Evolutionary conservation across 192 early-diverging fungal genomes (phyloP), one percentile per base, ranked within the genome.

Genomic region (Entomortierella lignicola): DNA sequence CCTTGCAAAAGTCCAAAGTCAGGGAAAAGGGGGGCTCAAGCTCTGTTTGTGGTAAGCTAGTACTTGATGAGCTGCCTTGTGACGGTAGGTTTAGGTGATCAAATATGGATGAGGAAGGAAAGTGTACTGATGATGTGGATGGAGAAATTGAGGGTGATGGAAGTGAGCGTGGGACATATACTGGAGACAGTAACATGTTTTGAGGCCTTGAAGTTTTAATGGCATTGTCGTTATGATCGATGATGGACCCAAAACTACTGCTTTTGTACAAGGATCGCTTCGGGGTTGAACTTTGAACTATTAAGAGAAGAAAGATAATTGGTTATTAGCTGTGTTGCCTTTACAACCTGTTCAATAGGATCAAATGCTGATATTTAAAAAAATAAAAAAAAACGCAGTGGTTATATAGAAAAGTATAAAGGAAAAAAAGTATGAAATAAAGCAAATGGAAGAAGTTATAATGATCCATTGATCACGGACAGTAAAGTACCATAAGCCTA

Each of bases 1-100:
- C 10, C 34, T 61, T 72, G 32, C 48, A 73, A 3, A 48, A 52
- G 15, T 69, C 70, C 37, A 73, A 15, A 42, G 12, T 57, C 15
- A 81, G 43, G 3, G 53, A 48, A 61, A 69, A 79, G 12, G 75
- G 61, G 7, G 47, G 57, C 26, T 27, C 42, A 10, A 31, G 8
- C 8, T n/a, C 8, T 1, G 58, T 20, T 20, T 60, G 58, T 41
- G n/a, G n/a, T 12, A 11, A 12, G 26, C 21, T 43, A 43, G 39
- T 60, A 29, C 4, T 26, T 17, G 34, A 10, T 60, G 58, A 43
- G 23, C 23, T 6, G 47, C 21, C 10, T 29, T n/a, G 30, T 23
- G 58, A 6, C 4, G 18, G 32, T 20, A 21, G 32, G 25, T 26
- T 50, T 11, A 50, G 26, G 42, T 27, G 32, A 23, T 50, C 54